phyloP scores from a whole-genome alignment of 164 flowering plant species.

The Magnolia sinica region DNA sequence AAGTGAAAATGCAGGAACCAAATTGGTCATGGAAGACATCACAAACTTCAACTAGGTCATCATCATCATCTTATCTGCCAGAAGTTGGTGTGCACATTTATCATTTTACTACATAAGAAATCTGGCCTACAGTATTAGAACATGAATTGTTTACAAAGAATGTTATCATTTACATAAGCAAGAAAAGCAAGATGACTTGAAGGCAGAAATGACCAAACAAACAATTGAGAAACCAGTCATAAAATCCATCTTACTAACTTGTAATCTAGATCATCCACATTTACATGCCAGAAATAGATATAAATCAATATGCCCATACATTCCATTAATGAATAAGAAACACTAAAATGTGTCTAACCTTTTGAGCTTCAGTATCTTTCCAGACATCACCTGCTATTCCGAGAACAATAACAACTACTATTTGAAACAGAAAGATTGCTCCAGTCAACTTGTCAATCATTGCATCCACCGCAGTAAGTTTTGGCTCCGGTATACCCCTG shows the following conservation, averaged over 20 bases:
- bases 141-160: background rate
- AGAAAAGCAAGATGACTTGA: background rate
- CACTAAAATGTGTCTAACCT: constrained; percentile 44
- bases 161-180: background rate
- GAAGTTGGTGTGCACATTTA: background rate
- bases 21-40: background rate
- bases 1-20: background rate
- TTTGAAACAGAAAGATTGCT: constrained; percentile 94
- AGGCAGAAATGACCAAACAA: too few species aligned
- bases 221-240: too few species aligned
- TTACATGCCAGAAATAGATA: too few species aligned
- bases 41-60: background rate
- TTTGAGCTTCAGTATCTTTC: constrained; percentile 95
- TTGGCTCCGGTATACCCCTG: constrained; percentile 93
- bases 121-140: background rate
- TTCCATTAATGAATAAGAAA: background rate
- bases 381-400: constrained; percentile 96
- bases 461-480: constrained; percentile 93
- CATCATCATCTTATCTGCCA: background rate
- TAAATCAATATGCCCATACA: background rate
- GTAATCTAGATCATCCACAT: too few species aligned
- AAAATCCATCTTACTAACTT: too few species aligned
- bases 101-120: too few species aligned
- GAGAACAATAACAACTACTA: constrained; percentile 91
- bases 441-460: constrained; percentile 99